These are phyloP conservation scores for Themeda triandra DNA, from an alignment of 176 grass and related monocot species.

Conservation along the genomic window DNA sequence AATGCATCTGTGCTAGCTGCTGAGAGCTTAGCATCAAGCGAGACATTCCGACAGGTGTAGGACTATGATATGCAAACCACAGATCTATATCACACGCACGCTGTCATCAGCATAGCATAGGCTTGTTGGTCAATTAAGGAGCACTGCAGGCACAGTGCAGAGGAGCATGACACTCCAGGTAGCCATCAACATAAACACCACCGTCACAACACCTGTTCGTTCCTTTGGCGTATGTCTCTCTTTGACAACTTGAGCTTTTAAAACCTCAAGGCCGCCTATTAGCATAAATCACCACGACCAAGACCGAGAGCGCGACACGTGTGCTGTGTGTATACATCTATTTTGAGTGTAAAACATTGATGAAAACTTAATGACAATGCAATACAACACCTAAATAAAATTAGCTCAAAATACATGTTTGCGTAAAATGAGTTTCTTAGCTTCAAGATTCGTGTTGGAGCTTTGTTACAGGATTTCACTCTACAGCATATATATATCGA, in stretches of 20 bases:
- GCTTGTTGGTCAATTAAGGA: constrained; percentile 28
- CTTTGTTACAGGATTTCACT: background rate
- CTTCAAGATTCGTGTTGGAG: background rate
- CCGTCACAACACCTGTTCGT: background rate
- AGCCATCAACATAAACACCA: constrained; percentile 1
- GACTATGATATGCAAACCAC: constrained; percentile 45
- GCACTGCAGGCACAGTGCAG: background rate
- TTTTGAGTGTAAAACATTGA: background rate
- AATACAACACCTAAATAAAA: background rate
- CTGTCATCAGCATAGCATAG: background rate
- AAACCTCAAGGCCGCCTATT: background rate
- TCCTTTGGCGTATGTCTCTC: constrained; percentile 1
- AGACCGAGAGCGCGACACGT: no score
- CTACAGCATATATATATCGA: no score
- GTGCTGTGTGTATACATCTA: background rate
- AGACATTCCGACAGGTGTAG: constrained; percentile 9
- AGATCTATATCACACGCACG: constrained; percentile 1
- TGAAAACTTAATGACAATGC: background rate
- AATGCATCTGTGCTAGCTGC: background rate
- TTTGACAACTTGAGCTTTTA: background rate
- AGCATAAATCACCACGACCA: background rate
- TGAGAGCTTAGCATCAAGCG: background rate
- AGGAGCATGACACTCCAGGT: constrained; percentile 23
- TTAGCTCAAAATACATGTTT: background rate
- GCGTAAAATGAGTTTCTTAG: background rate